A percentile compares a stretch with the other conserved stretches of the same genome.
phyloP scores from a whole-genome alignment of 148 eudicot genomes.

The Rhododendron molle region DNA sequence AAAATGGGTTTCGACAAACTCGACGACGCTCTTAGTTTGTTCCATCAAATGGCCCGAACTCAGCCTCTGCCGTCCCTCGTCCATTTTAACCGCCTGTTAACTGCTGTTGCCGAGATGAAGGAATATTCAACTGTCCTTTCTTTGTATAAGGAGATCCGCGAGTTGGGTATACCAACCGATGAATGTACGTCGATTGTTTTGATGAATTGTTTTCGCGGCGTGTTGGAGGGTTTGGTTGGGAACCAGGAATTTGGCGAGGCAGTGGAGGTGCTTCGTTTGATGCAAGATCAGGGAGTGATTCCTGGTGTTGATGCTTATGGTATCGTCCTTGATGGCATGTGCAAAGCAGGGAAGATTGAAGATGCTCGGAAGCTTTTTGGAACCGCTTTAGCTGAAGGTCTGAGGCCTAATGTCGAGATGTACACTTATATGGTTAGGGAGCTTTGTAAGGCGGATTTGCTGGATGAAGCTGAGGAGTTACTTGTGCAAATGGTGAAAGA shows the following conservation, averaged over 20 bases:
- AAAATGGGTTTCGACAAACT: not conserved
- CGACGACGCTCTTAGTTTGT: too few species aligned
- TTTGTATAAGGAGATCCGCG: too few species aligned
- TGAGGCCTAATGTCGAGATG: not conserved
- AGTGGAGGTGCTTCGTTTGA: not conserved
- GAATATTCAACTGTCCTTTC: not conserved
- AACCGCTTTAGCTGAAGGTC: not conserved
- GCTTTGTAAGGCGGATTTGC: not conserved
- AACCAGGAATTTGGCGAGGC: not conserved
- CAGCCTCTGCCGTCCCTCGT: not conserved
- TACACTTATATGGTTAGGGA: too few species aligned
- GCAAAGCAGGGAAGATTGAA: not conserved
- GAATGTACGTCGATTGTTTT: not conserved
- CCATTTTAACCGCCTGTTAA: not conserved
- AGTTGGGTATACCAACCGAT: not conserved
- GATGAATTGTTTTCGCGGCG: not conserved
- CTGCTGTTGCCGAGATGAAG: not conserved
- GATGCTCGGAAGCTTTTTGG: not conserved
- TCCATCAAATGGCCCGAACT: not conserved
- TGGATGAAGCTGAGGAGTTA: not conserved
- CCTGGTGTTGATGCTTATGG: not conserved
- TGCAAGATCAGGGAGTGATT: not conserved
- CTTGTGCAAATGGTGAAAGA: too few species aligned
- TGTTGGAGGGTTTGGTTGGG: not conserved
- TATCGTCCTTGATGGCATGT: not conserved